phyloP scores from a whole-genome alignment of 495 filamentous ascomycete species.

The Pseudoneurospora amorphoporcata region DNA sequence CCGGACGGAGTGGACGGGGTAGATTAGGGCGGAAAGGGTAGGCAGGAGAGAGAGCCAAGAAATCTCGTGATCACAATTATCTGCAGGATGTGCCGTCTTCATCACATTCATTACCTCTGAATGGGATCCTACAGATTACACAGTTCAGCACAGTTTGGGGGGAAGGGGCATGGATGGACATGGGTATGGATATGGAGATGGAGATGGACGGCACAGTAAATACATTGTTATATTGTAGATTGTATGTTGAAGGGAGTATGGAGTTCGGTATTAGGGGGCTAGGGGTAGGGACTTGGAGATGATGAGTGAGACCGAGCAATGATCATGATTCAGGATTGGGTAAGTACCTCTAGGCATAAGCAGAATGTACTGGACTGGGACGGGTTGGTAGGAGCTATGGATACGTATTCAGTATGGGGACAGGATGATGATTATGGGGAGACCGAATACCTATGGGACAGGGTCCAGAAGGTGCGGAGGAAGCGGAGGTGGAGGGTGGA shows the following conservation, averaged over 20 bases:
- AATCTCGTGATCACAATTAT: neutral
- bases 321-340: neutral
- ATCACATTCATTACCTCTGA: neutral
- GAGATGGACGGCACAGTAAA: neutral
- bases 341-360: neutral
- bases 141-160: neutral
- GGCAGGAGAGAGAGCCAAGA: neutral
- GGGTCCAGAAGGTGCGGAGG: neutral
- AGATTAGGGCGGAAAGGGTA: no score
- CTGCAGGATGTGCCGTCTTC: neutral
- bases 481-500: neutral
- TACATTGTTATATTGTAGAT: neutral
- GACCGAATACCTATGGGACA: neutral
- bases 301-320: no score
- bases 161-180: neutral
- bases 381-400: neutral
- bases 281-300: neutral
- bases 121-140: neutral
- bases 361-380: neutral
- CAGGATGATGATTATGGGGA: neutral
- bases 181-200: no score
- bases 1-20: no score
- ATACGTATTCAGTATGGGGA: neutral
- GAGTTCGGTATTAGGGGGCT: neutral
- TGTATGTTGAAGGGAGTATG: neutral